Evolutionary conservation across 805 yeast genomes (phyloP).

Genomic region (Ogataea polymorpha): DNA sequence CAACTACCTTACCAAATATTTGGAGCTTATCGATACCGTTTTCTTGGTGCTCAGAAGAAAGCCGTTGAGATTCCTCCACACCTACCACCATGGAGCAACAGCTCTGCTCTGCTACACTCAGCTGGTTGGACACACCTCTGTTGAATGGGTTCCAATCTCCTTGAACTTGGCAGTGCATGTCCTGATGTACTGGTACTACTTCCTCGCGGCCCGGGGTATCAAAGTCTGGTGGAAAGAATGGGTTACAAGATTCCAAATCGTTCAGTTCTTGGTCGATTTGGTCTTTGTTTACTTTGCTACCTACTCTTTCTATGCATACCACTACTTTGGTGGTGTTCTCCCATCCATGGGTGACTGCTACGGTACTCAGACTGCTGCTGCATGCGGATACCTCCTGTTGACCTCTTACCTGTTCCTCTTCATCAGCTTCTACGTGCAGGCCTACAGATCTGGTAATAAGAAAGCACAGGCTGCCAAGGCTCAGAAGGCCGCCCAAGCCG

Average conservation of each 20-base stretch:
- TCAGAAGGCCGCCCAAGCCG: conserved; percentile 15
- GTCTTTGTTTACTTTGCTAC: conserved; percentile 91
- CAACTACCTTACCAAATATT: conserved; percentile 85
- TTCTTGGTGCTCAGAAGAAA: conserved; percentile 90
- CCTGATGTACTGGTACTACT: conserved; percentile 97
- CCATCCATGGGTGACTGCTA: conserved; percentile 85
- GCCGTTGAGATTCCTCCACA: conserved; percentile 87
- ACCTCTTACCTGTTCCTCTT: conserved; percentile 86
- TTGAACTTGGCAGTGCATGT: conserved; percentile 91
- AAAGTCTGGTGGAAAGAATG: conserved; percentile 99
- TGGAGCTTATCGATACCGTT: conserved; percentile 87
- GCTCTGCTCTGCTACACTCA: conserved; percentile 93
- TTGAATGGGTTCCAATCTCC: conserved; percentile 91
- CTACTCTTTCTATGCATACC: conserved; percentile 80
- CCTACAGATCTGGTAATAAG: conserved; percentile 54
- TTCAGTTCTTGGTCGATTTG: conserved; percentile 88
- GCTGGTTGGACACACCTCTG: conserved; percentile 83
- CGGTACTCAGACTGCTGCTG: conserved; percentile 92
- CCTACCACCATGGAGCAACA: conserved; percentile 98
- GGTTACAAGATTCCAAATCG: conserved; percentile 95
- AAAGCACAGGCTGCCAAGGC: conserved; percentile 15
- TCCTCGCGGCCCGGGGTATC: conserved; percentile 86
- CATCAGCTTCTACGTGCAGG: conserved; percentile 87
- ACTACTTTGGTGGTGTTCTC: conserved; percentile 55
- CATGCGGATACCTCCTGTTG: conserved; percentile 82